Conservation (phyloP, 495 filamentous ascomycete species). For the Aspergillus hancockii region DNA sequence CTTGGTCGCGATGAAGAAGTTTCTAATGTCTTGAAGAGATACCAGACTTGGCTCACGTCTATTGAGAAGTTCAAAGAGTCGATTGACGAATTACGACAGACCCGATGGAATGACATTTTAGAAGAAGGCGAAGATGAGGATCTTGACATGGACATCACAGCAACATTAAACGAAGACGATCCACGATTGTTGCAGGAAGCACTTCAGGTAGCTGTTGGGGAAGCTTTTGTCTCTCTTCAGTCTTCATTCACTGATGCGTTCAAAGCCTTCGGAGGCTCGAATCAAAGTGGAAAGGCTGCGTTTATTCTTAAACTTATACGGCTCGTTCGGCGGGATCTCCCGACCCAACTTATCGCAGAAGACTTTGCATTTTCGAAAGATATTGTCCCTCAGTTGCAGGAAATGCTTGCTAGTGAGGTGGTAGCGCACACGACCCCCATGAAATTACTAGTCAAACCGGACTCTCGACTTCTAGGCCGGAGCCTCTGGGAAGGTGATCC, state of each 20-base stretch:
- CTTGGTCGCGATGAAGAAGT: slow-evolving; percentile 70
- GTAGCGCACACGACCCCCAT: slow-evolving; percentile 18
- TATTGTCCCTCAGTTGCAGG: slow-evolving; percentile 59
- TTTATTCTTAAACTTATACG: slow-evolving; percentile 78
- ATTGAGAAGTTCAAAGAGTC: slow-evolving; percentile 61
- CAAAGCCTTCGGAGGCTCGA: slow-evolving; percentile 38
- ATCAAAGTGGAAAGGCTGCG: slow-evolving; percentile 57
- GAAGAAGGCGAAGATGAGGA: slow-evolving; percentile 75
- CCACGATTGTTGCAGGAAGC: slow-evolving; percentile 62
- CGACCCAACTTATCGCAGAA: slow-evolving; percentile 40
- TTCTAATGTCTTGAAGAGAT: slow-evolving; percentile 56
- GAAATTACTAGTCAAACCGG: slow-evolving; percentile 7
- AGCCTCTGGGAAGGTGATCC: slow-evolving; percentile 79
- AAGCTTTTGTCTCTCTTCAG: slow-evolving; percentile 62
- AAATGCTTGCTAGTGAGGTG: slow-evolving; percentile 48
- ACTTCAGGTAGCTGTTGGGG: slow-evolving; percentile 55
- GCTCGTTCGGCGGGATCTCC: slow-evolving; percentile 68
- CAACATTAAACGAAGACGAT: slow-evolving; percentile 71
- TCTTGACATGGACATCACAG: slow-evolving; percentile 60
- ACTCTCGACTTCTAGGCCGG: slow-evolving; percentile 41
- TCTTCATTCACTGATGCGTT: slow-evolving; percentile 51
- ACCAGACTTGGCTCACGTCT: slow-evolving; percentile 66
- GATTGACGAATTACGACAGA: slow-evolving; percentile 65
- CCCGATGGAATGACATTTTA: slow-evolving; percentile 75
- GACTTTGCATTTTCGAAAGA: slow-evolving; percentile 41